These are phyloP conservation scores for Cyclotella sp. DNA, from an alignment of 108 stramenopile genomes.

Conservation along the genomic window DNA sequence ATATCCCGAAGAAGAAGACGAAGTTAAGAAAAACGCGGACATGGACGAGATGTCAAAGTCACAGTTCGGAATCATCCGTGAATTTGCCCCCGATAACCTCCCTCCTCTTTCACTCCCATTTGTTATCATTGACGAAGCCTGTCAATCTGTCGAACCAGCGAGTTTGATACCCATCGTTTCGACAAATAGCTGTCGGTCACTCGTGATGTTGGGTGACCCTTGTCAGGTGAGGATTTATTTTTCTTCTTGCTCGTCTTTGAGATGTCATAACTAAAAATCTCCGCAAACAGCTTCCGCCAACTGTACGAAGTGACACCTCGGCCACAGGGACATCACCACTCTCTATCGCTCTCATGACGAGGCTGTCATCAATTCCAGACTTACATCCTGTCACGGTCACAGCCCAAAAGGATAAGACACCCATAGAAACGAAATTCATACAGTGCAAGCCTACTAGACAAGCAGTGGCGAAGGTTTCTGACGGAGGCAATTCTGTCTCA, in stretches of 20 bases:
- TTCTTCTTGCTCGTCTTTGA: neutral
- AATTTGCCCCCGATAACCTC: conserved; percentile 76
- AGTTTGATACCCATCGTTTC: conserved; percentile 84
- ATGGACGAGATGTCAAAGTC: conserved; percentile 18
- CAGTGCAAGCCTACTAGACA: conserved; percentile 73
- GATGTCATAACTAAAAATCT: neutral
- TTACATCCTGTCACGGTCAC: conserved; percentile 75
- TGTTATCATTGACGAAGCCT: conserved; percentile 93
- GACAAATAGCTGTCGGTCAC: conserved; percentile 75
- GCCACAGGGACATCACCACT: conserved; percentile 59
- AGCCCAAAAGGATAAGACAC: conserved; percentile 62
- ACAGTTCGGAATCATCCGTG: conserved; percentile 40
- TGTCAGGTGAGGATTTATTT: conserved; percentile 58
- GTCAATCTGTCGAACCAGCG: conserved; percentile 95
- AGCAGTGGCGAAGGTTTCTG: conserved; percentile 55
- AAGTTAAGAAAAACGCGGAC: conserved; percentile 16
- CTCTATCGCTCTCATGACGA: conserved; percentile 83
- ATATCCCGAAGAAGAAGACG: conserved; percentile 55
- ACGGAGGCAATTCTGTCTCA: conserved; percentile 30
- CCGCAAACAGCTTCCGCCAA: conserved; percentile 68
- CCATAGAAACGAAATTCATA: conserved; percentile 61
- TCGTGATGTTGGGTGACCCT: conserved; percentile 91
- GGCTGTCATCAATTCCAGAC: conserved; percentile 64
- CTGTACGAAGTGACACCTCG: conserved; percentile 64
- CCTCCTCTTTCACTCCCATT: conserved; percentile 81